Percentiles rank a stretch among this genome's conserved stretches.
phyloP scores from a whole-genome alignment of 2,329 filamentous ascomycete genomes.

The Neurospora sp. region DNA sequence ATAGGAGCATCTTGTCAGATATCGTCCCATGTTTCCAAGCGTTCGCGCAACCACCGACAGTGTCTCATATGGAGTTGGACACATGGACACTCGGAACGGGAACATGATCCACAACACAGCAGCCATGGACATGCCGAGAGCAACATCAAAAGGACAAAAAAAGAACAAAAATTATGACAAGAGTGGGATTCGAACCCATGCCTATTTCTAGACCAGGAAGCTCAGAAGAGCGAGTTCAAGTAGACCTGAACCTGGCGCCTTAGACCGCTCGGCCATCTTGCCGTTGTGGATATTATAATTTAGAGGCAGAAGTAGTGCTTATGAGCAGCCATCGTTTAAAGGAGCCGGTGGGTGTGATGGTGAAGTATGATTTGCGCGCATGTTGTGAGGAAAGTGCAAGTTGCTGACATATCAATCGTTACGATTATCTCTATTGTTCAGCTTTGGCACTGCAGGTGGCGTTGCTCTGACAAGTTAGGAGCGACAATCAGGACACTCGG shows the following conservation, averaged over 20 bases:
- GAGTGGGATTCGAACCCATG: neutral
- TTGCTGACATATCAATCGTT: neutral
- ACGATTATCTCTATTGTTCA: no score
- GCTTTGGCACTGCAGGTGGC: no score
- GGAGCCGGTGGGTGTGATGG: neutral
- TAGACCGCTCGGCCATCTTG: neutral
- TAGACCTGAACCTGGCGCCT: neutral
- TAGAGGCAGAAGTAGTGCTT: neutral
- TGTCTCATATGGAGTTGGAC: neutral
- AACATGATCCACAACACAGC: neutral
- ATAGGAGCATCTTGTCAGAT: neutral
- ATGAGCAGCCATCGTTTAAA: neutral
- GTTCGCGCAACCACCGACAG: neutral
- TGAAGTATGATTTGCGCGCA: neutral
- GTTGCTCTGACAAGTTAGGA: no score
- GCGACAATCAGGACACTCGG: no score
- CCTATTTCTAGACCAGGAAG: neutral
- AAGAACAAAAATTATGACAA: neutral
- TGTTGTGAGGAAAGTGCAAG: neutral
- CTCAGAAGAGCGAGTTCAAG: neutral
- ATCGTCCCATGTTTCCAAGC: neutral
- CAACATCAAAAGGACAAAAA: neutral
- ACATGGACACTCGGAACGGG: neutral
- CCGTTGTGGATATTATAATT: neutral
- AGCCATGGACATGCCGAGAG: neutral